Evolutionary conservation across 2,329 filamentous ascomycete species (phyloP), one percentile per base, ranked within the genome.

Genomic region (Hypomyces rosellus): DNA sequence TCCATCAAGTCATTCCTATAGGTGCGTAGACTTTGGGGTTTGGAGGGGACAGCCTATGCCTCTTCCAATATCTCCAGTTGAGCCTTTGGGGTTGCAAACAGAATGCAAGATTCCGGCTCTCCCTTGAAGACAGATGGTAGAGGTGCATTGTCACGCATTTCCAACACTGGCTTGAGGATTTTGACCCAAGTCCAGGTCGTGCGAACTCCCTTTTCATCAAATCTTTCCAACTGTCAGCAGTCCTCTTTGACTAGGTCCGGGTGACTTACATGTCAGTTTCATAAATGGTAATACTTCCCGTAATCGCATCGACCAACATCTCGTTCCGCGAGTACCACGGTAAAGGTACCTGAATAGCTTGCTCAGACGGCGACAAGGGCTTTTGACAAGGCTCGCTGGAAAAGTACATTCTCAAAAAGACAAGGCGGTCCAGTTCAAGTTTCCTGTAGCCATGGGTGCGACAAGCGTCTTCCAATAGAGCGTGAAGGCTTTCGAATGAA

Each of bases 181-280:
- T 56, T 56, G 51, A 62, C 54, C 60, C 60, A 62, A 12, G 47
- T 45, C 60, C 60, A 62, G 2, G 30, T 55, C 15, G 52, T 54
- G 8, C 37, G 9, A 7, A 18, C 33, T 5, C 45, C 53, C 3
- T 18, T 45, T 11, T 25, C 34, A 9, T 39, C 5, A 14, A 53
- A 49, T 43, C 33, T 36, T 14, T 37, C 5, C 8, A 6, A 8
- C 25, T 22, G 2, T 34, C 34, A 25, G 42, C 34, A 30, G 25
- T 30, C 9, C 2, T 30, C 25, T 30, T 8, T 30, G 6, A 8
- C 25, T 8, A 30, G 25, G 25, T 11, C 25, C 25, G 9, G 25
- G 25, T 8, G 8, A 48, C 60, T 50, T 40, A 60, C 59, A 59
- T 46, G 14, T 55, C 48, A 14, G 49, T 52, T 46, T 62, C 52